Conservation (phyloP, 2,329 filamentous ascomycete species). For the Fusarium devonianum region DNA sequence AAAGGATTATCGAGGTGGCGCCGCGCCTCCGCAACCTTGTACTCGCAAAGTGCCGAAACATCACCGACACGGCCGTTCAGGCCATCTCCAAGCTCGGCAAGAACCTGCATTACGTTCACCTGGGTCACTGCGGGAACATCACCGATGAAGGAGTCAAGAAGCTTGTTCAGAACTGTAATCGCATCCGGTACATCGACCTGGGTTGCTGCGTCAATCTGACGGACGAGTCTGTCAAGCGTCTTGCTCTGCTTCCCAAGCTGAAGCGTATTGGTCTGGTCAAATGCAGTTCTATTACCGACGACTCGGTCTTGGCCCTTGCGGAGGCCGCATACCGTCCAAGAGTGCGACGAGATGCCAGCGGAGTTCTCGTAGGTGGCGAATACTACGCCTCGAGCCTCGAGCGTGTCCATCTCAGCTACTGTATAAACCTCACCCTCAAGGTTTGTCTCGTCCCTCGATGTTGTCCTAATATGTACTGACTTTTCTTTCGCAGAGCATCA, state of each 20-base stretch:
- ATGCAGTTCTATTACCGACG: conserved; percentile 87
- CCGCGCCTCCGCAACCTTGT: conserved; percentile 92
- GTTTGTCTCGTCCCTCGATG: conserved; percentile 64
- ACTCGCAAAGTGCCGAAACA: conserved; percentile 89
- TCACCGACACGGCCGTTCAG: conserved; percentile 87
- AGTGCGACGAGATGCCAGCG: conserved; percentile 57
- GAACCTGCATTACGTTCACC: conserved; percentile 94
- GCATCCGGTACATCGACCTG: conserved; percentile 95
- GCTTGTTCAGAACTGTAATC: conserved; percentile 84
- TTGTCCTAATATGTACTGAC: background rate
- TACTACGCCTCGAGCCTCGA: conserved; percentile 75
- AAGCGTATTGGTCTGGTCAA: conserved; percentile 96
- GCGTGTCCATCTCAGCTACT: conserved; percentile 95
- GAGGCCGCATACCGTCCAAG: conserved; percentile 67
- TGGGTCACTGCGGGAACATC: conserved; percentile 91
- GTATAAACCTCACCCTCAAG: conserved; percentile 80
- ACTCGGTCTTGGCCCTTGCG: conserved; percentile 85
- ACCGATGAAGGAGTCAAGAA: conserved; percentile 88
- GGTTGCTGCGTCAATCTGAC: conserved; percentile 94
- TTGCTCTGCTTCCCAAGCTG: conserved; percentile 88
- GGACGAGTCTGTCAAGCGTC: conserved; percentile 81
- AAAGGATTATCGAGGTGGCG: conserved; percentile 85
- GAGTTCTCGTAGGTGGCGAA: conserved; percentile 57
- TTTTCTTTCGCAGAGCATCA: conserved; percentile 73
- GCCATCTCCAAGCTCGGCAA: conserved; percentile 91